Conservation (phyloP, 441 rosid species). For the Eruca vesicaria region DNA sequence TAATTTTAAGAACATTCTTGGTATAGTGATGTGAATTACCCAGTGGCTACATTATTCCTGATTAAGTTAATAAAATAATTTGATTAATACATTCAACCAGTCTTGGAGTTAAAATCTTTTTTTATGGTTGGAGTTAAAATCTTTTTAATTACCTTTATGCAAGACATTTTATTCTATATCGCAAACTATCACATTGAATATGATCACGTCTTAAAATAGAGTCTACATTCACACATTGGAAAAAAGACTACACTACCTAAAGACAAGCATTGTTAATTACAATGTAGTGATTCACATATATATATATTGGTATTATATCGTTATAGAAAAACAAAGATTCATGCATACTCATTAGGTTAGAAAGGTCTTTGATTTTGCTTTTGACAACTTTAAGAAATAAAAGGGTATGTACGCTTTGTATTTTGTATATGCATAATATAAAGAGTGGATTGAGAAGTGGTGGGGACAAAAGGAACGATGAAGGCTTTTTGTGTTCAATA, state of each 20-base stretch:
- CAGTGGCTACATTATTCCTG: neutral
- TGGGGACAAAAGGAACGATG: slow-evolving; percentile 29
- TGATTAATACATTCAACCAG: neutral
- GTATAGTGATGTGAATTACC: neutral
- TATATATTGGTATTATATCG: neutral
- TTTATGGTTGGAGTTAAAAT: too few species aligned
- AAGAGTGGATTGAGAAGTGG: slow-evolving; percentile 29
- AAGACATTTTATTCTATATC: neutral
- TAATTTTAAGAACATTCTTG: neutral
- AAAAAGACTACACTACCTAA: neutral
- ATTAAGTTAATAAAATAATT: neutral
- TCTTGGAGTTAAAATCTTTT: neutral
- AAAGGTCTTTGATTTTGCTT: slow-evolving; percentile 16
- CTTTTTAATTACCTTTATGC: neutral
- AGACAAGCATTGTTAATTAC: neutral
- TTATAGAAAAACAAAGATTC: neutral
- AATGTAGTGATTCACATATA: neutral
- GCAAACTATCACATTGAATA: neutral
- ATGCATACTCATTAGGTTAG: slow-evolving; percentile 17
- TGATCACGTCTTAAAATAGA: neutral
- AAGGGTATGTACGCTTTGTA: neutral
- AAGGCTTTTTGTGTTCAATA: slow-evolving; percentile 32
- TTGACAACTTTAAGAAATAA: neutral
- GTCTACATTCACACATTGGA: neutral
- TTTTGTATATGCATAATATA: neutral